Base-by-base conservation (phyloP, 2,329 filamentous ascomycete genomes). In the Clarireedia sp. region DNA sequence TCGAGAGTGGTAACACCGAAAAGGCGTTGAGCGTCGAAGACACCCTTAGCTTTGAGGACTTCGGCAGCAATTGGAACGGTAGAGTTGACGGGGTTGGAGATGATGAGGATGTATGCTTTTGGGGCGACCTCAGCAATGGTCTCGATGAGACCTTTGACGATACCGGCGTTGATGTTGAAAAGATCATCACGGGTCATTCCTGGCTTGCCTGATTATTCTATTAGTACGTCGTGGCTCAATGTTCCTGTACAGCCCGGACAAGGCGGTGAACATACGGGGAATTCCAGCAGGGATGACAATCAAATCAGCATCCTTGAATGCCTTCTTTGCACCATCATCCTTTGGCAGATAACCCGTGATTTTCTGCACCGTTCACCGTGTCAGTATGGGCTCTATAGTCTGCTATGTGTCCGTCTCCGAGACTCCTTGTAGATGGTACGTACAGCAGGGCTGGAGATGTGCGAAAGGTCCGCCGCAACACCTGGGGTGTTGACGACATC, bases 151-250 rank as follows among this genome's bases (percentile, higher is more conserved):
- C 97, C 94, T 71, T 92, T 91, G 73, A 99, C 94, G 74, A 99
- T 99, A 73, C 90, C 95, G 75, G 94, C 94, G 77, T 99, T 99
- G 82, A 92, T 99, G 86, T 97, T 97, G 90, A 99, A 99, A 63
- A 99, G 87, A 74, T 99, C 92, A 77, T 99, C 94, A 81, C 94
- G 91, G 78, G 89, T 95, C 94, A 99, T 99, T 78, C 94, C 94
- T 73, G 94, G 94, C 85, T 70, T 69, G 79, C 48, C 48, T 50
- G 16, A 4, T 40, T 40, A 5, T 6, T 41, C 17, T 9, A 8
- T 19, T 40, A n/a, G 21, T 16, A 50, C 17, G 9, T 37, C 40
- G 17, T 33, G 29, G 9, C 4, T 10, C 10, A 33, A 33, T 33
- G 9, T 3, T 12, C 12, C 4, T 12, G 29, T 33, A 12, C 12